Percentiles rank a stretch among this genome's conserved stretches.
Evolutionary conservation across 768 basidiomycete genomes (phyloP).

Genomic region (Russula olivacea): DNA sequence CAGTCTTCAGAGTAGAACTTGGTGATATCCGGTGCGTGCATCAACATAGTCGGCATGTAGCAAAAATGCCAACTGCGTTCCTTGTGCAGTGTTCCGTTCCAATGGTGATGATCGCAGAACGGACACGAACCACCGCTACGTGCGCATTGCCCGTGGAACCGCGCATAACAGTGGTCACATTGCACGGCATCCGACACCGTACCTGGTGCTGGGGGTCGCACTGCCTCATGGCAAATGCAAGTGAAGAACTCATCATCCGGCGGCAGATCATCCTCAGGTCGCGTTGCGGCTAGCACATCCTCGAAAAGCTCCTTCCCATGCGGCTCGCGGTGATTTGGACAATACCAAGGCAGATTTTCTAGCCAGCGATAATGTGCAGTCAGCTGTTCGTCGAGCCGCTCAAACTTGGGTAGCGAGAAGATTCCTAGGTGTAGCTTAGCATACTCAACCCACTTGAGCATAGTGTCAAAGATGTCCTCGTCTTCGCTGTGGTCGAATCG

Average conservation of each 20-base stretch:
- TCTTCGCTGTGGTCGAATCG: constrained; percentile 50
- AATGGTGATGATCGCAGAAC: constrained; percentile 87
- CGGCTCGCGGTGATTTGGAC: constrained; percentile 54
- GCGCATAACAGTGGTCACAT: constrained; percentile 82
- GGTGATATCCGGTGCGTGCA: constrained; percentile 71
- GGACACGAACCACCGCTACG: constrained; percentile 88
- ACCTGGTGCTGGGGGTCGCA: constrained; percentile 74
- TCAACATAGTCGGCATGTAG: constrained; percentile 64
- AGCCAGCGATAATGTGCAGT: constrained; percentile 65
- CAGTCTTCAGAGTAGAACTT: constrained; percentile 75
- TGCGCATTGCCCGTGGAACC: constrained; percentile 81
- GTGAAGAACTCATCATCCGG: constrained; percentile 79
- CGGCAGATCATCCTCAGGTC: constrained; percentile 72
- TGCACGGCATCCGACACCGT: constrained; percentile 78
- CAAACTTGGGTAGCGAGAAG: constrained; percentile 68
- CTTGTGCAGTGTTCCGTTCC: constrained; percentile 82
- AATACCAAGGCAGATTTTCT: constrained; percentile 73
- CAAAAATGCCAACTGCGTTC: constrained; percentile 81
- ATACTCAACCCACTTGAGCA: constrained; percentile 68
- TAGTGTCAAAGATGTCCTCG: constrained; percentile 63
- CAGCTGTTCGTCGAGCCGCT: constrained; percentile 65
- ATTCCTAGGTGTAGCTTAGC: constrained; percentile 65
- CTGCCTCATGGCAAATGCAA: constrained; percentile 73
- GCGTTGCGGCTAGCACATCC: constrained; percentile 70
- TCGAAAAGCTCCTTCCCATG: constrained; percentile 63